Conservation (phyloP, 495 filamentous ascomycete species). For the Hyaloscypha variabilis region DNA sequence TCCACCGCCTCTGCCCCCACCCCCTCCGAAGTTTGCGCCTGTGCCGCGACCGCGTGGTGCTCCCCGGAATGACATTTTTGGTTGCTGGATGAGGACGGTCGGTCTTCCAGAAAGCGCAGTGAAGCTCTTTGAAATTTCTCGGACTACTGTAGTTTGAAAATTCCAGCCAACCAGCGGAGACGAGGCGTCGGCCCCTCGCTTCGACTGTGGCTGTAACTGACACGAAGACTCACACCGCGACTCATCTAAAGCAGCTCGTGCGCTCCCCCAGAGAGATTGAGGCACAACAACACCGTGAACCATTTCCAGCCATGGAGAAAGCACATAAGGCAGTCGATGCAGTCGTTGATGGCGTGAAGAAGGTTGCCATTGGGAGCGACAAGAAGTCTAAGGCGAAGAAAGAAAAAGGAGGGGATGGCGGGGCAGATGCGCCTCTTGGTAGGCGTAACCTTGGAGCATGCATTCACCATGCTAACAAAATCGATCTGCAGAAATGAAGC, state of each 20-base stretch:
- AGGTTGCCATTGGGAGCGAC: conserved; percentile 44
- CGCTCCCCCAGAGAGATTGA: background rate
- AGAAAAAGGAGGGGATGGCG: conserved; percentile 47
- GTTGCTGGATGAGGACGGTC: background rate
- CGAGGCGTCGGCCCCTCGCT: background rate
- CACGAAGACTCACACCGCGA: conserved; percentile 9
- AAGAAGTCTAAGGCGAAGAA: conserved; percentile 49
- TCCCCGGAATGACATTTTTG: conserved; percentile 35
- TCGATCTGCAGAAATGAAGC: conserved; percentile 55
- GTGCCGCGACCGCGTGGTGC: conserved; percentile 34
- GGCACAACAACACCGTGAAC: conserved; percentile 11
- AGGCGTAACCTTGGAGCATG: conserved; percentile 3
- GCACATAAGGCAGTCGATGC: conserved; percentile 35
- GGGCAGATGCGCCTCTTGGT: conserved; percentile 26
- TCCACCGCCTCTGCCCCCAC: conserved; percentile 50
- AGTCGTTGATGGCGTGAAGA: conserved; percentile 49
- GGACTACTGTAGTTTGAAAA: background rate
- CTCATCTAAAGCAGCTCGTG: background rate
- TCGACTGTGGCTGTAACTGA: background rate
- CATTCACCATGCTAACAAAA: too few relatives aligned
- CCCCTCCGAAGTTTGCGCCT: conserved; percentile 41
- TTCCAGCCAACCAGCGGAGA: background rate
- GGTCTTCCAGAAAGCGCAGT: conserved; percentile 10
- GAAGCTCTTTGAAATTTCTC: conserved; percentile 22
- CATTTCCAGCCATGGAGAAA: conserved; percentile 28